phyloP scores from a whole-genome alignment of 2,329 filamentous ascomycete genomes.

The Didymella lethalis region DNA sequence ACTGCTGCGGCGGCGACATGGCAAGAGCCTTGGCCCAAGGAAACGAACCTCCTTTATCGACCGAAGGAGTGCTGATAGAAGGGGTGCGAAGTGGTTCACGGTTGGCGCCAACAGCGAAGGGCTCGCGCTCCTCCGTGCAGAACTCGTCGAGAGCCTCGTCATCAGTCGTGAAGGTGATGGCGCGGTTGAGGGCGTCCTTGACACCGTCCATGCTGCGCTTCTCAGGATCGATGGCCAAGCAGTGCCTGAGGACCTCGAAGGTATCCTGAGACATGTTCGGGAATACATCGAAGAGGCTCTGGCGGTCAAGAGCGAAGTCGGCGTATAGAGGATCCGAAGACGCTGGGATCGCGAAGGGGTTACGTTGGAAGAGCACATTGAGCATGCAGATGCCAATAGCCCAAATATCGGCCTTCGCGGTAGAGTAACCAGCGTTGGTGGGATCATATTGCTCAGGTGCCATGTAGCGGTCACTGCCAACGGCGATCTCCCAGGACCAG shows the following conservation, averaged over 20 bases:
- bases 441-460: constrained; percentile 97
- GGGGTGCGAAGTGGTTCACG: constrained; percentile 95
- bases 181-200: constrained; percentile 78
- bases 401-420: constrained; percentile 94
- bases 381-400: constrained; percentile 95
- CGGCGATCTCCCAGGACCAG: constrained; percentile 91
- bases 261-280: constrained; percentile 99
- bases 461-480: constrained; percentile 99
- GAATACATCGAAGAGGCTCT: constrained; percentile 97
- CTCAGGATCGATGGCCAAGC: constrained; percentile 87
- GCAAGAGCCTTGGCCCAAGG: constrained; percentile 94
- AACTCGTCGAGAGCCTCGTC: constrained; percentile 94
- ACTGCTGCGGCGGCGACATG: constrained; percentile 71
- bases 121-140: constrained; percentile 80
- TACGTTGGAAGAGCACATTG: constrained; percentile 95
- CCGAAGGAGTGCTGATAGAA: constrained; percentile 85
- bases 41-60: constrained; percentile 81
- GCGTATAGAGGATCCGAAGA: constrained; percentile 91
- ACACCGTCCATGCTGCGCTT: constrained; percentile 84
- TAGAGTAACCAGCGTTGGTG: constrained; percentile 84
- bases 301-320: constrained; percentile 91
- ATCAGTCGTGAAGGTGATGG: constrained; percentile 90
- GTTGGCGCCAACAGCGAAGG: constrained; percentile 81
- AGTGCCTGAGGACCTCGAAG: constrained; percentile 89
- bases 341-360: constrained; percentile 91